A percentile compares a stretch with the other conserved stretches of the same genome.
Conservation (phyloP, 345 rosid species). For the Pistacia vera region DNA sequence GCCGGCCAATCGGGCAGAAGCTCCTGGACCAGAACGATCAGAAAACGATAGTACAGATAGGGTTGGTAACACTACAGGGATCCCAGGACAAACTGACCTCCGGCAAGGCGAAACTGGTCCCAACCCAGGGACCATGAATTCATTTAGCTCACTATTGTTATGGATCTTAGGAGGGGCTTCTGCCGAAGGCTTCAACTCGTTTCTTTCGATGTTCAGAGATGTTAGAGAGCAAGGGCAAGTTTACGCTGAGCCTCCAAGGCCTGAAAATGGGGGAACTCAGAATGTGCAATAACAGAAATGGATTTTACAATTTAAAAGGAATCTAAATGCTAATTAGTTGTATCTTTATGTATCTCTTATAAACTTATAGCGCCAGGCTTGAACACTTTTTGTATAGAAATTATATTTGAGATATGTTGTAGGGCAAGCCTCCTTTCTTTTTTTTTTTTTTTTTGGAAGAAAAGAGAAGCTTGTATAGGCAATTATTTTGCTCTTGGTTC, state of each 20-base stretch:
- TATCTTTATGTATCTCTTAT: neutral
- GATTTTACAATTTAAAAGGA: neutral
- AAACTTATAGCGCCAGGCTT: neutral
- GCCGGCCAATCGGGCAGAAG: conserved; percentile 31
- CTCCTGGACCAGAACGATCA: conserved; percentile 30
- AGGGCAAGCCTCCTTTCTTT: neutral
- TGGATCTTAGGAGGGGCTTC: conserved; percentile 99
- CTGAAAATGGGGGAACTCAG: conserved; percentile 29
- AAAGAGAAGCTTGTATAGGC: neutral
- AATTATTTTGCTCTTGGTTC: neutral
- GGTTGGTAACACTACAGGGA: conserved; percentile 46
- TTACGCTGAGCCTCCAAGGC: conserved; percentile 37
- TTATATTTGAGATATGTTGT: conserved; percentile 6
- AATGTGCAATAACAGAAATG: conserved; percentile 24
- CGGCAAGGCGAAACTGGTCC: conserved; percentile 52
- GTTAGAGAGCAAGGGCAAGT: conserved; percentile 83
- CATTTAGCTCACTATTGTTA: conserved; percentile 78
- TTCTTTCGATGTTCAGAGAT: conserved; percentile 89
- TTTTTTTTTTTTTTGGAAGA: neutral
- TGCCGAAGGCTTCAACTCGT: conserved; percentile 78
- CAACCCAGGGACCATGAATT: conserved; percentile 73
- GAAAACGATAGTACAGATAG: conserved; percentile 32
- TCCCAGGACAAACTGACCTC: conserved; percentile 44
- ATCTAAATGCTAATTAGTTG: neutral
- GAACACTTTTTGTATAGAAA: conserved; percentile 20